These are phyloP conservation scores for Sphaceloma murrayae DNA, from an alignment of 2,329 filamentous ascomycete species.

Conservation along the genomic window DNA sequence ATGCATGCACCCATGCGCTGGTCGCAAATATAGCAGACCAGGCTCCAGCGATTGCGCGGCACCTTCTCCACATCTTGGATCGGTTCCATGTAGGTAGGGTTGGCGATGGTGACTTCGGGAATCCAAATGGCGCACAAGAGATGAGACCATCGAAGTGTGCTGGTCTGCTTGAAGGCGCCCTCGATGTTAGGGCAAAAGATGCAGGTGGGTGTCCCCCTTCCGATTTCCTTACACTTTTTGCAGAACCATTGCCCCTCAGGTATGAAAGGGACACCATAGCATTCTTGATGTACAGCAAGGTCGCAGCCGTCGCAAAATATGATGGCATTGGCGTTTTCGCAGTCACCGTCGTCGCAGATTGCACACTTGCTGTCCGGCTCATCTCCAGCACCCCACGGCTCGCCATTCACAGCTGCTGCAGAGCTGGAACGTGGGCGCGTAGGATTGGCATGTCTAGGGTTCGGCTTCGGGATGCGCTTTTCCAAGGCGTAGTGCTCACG, in stretches of 20 bases:
- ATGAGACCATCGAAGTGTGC: conserved; percentile 92
- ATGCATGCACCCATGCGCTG: conserved; percentile 98
- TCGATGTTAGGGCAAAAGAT: conserved; percentile 98
- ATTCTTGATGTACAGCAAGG: conserved; percentile 94
- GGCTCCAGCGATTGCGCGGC: conserved; percentile 84
- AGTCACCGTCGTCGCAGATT: conserved; percentile 98
- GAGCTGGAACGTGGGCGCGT: conserved; percentile 88
- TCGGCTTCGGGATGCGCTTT: conserved; percentile 93
- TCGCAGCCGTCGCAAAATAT: conserved; percentile 99
- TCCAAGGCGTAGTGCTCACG: conserved; percentile 97
- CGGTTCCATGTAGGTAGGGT: conserved; percentile 95
- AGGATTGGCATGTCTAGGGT: conserved; percentile 90
- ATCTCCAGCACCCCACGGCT: conserved; percentile 69
- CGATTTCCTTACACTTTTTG: conserved; percentile 90
- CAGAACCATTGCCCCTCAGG: conserved; percentile 98
- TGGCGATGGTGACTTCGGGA: conserved; percentile 88
- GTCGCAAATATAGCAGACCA: conserved; percentile 88
- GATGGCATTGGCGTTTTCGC: conserved; percentile 97
- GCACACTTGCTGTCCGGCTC: conserved; percentile 96
- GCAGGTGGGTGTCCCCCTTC: conserved; percentile 86
- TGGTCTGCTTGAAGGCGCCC: conserved; percentile 97
- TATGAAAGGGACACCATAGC: conserved; percentile 96
- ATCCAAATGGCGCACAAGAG: conserved; percentile 97
- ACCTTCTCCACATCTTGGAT: conserved; percentile 98
- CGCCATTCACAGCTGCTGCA: conserved; percentile 89